Conservation (phyloP, 192 early-diverging fungal genomes). For the Backusella mclennaniae region DNA sequence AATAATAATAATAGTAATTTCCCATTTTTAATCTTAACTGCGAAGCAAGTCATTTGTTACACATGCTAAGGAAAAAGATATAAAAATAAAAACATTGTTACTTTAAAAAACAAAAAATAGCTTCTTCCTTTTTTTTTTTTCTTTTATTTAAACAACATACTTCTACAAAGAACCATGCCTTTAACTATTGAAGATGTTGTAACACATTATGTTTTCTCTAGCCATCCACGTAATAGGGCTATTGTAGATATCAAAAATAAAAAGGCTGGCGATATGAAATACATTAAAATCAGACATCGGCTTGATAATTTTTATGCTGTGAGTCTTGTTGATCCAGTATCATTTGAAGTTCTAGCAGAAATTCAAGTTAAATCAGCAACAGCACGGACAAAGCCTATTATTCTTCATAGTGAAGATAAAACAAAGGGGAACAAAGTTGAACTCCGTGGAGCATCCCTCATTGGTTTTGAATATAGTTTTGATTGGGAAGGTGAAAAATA, state of each 20-base stretch:
- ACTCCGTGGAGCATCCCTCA: slow-evolving; percentile 10
- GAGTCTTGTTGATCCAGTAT: slow-evolving; percentile 22
- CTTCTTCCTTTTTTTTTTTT: background rate
- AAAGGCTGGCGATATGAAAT: slow-evolving; percentile 15
- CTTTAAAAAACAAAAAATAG: background rate
- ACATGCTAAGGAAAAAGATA: background rate
- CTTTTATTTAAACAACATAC: background rate
- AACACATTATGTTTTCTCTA: slow-evolving; percentile 14
- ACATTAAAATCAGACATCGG: slow-evolving; percentile 20
- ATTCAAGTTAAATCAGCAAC: slow-evolving; percentile 16
- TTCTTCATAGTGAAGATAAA: slow-evolving; percentile 9
- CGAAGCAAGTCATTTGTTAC: background rate
- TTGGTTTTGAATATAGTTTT: slow-evolving; percentile 25
- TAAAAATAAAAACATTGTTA: slow-evolving; percentile 5
- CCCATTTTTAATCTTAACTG: slow-evolving; percentile 5
- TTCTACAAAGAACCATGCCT: background rate
- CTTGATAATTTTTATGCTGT: slow-evolving; percentile 19
- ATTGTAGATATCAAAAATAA: slow-evolving; percentile 24
- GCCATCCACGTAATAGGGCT: slow-evolving; percentile 19
- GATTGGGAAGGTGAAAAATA: slow-evolving; percentile 21
- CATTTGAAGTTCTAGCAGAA: slow-evolving; percentile 19
- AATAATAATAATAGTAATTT: slow-evolving; percentile 4
- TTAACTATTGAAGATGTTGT: slow-evolving; percentile 11
- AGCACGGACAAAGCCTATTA: slow-evolving; percentile 11
- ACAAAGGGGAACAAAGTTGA: background rate